A percentile compares a stretch with the other conserved stretches of the same genome.
Evolutionary conservation across 192 early-diverging fungal species (phyloP).

Genomic region (Chytriomyces hyalinus): DNA sequence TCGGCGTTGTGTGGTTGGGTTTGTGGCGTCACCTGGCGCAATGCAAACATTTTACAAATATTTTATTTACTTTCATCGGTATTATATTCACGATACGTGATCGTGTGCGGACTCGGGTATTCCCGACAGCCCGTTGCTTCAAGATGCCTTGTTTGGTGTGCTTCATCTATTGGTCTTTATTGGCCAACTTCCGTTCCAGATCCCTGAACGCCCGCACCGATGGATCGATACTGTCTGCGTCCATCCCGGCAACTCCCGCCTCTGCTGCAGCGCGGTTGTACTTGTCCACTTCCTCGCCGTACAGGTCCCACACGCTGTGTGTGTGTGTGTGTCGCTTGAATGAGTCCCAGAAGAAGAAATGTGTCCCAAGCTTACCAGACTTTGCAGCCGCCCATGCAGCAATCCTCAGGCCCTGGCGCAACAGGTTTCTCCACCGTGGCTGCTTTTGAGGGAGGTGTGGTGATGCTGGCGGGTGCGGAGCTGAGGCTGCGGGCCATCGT

Average conservation of each 20-base stretch:
- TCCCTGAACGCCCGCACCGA: conserved; percentile 23
- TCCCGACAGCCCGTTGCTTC: background rate
- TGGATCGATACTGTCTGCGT: conserved; percentile 28
- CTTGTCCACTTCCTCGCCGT: conserved; percentile 30
- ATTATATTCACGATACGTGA: too few species aligned
- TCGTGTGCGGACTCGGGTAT: too few species aligned
- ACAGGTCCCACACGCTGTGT: conserved; percentile 35
- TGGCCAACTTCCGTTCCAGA: conserved; percentile 12
- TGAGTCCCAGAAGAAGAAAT: background rate
- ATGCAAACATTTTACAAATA: background rate
- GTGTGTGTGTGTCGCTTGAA: background rate
- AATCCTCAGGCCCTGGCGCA: conserved; percentile 30
- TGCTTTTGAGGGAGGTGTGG: too few species aligned
- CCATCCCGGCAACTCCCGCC: background rate
- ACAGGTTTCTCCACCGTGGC: too few species aligned
- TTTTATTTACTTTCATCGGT: too few species aligned
- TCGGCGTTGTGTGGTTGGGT: background rate
- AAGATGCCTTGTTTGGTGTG: background rate
- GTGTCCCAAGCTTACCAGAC: conserved; percentile 18
- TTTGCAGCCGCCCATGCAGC: conserved; percentile 35
- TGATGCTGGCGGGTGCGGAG: too few species aligned
- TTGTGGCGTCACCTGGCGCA: background rate
- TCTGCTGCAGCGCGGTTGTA: conserved; percentile 13
- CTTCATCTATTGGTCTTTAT: background rate
- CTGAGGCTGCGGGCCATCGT: too few species aligned